Conservation (phyloP, 2,329 filamentous ascomycete genomes). For the Lizonia empirigonia region DNA sequence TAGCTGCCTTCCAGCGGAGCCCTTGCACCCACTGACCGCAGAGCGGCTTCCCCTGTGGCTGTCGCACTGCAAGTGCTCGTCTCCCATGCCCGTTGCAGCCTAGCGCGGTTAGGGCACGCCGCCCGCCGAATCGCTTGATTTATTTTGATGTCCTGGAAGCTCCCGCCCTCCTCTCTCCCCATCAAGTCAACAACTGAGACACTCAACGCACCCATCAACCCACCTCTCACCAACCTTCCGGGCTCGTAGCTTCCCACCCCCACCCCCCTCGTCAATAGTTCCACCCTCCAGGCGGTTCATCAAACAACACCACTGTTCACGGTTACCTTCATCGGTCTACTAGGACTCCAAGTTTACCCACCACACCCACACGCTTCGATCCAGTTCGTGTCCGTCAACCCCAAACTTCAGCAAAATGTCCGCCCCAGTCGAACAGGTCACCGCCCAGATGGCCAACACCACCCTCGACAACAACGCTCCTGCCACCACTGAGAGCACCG, state of each 20-base stretch:
- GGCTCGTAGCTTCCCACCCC: slow-evolving; percentile 58
- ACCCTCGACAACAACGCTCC: slow-evolving; percentile 60
- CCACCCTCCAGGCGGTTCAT: slow-evolving; percentile 56
- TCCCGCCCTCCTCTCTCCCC: slow-evolving; percentile 36
- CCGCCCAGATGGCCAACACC: slow-evolving; percentile 70
- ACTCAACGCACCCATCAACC: slow-evolving; percentile 38
- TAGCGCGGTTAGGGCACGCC: slow-evolving; percentile 27
- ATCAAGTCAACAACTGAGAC: slow-evolving; percentile 44
- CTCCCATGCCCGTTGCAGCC: slow-evolving; percentile 32
- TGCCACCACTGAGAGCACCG: slow-evolving; percentile 54
- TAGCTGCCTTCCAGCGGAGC: slow-evolving; percentile 10
- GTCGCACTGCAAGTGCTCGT: slow-evolving; percentile 31
- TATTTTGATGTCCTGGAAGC: slow-evolving; percentile 32
- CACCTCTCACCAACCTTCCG: slow-evolving; percentile 43
- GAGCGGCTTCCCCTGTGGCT: slow-evolving; percentile 17
- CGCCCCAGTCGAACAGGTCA: slow-evolving; percentile 78
- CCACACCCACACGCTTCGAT: slow-evolving; percentile 38
- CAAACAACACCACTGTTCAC: slow-evolving; percentile 45
- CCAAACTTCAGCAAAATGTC: slow-evolving; percentile 75
- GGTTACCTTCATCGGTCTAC: slow-evolving; percentile 49
- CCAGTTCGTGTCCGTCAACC: slow-evolving; percentile 62
- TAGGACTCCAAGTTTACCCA: slow-evolving; percentile 54
- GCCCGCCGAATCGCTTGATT: slow-evolving; percentile 22
- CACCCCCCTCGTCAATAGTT: slow-evolving; percentile 59
- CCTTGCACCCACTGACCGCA: slow-evolving; percentile 13